Conservation (phyloP, 306 rosid genomes). For the Begonia loranthoides region DNA sequence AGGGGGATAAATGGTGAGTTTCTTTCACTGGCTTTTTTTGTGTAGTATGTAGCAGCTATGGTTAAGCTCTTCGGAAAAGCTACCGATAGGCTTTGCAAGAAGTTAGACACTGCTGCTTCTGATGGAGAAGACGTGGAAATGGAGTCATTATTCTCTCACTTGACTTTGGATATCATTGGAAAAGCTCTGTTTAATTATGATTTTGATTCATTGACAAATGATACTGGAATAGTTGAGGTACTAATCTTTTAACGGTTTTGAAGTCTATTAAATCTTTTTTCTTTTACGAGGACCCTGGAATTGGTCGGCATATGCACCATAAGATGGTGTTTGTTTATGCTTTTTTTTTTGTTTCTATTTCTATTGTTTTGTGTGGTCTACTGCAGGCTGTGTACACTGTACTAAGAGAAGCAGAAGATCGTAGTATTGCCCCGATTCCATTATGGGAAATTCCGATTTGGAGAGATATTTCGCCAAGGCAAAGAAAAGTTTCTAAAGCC, state of each 20-base stretch:
- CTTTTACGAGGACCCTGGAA: too few relatives aligned
- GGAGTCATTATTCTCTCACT: slow-evolving; percentile 95
- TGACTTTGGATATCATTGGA: slow-evolving; percentile 89
- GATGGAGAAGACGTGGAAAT: slow-evolving; percentile 93
- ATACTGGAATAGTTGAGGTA: slow-evolving; percentile 93
- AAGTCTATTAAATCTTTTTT: neutral
- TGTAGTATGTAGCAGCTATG: slow-evolving; percentile 90
- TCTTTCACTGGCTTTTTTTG: slow-evolving; percentile 10
- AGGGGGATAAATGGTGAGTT: slow-evolving; percentile 4
- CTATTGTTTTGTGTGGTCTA: slow-evolving; percentile 15
- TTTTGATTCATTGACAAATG: slow-evolving; percentile 84
- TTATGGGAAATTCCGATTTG: slow-evolving; percentile 92
- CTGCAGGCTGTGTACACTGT: slow-evolving; percentile 92
- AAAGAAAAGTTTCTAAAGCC: slow-evolving; percentile 61
- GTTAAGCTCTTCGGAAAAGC: slow-evolving; percentile 90
- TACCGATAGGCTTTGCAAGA: slow-evolving; percentile 81
- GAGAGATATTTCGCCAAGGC: slow-evolving; percentile 95
- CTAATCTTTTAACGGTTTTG: slow-evolving; percentile 6
- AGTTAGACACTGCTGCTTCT: slow-evolving; percentile 72
- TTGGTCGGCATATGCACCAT: too few relatives aligned
- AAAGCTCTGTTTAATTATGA: slow-evolving; percentile 95
- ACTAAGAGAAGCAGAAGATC: slow-evolving; percentile 94
- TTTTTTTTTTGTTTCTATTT: too few relatives aligned
- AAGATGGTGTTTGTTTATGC: too few relatives aligned
- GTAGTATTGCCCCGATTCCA: slow-evolving; percentile 84